phyloP scores from a whole-genome alignment of 2,329 filamentous ascomycete species.

The Xylariaceae sp. region DNA sequence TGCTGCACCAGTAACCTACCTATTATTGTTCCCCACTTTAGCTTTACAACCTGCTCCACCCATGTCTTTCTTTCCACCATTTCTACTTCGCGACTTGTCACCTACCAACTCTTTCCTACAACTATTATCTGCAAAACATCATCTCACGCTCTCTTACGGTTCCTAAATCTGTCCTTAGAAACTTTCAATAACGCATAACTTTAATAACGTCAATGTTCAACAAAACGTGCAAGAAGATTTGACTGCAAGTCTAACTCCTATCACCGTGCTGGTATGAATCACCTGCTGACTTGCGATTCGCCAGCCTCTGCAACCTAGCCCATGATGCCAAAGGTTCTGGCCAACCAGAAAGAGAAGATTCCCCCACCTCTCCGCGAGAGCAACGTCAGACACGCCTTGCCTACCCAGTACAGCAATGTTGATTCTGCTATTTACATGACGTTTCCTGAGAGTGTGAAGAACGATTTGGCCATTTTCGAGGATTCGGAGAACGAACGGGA shows the following conservation, averaged over 20 bases:
- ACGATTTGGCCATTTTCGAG: slow-evolving; percentile 9
- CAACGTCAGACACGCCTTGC: background rate
- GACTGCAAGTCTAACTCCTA: background rate
- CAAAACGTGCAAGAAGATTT: background rate
- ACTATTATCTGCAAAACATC: background rate
- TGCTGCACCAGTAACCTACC: too few species aligned
- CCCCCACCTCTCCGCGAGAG: background rate
- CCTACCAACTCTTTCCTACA: background rate
- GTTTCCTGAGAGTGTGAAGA: too few species aligned
- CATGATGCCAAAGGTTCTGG: background rate
- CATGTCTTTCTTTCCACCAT: too few species aligned
- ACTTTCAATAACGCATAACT: background rate
- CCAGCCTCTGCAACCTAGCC: background rate
- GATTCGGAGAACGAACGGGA: too few species aligned
- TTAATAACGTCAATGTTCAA: background rate
- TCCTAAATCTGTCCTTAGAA: background rate
- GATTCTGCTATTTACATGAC: slow-evolving; percentile 19
- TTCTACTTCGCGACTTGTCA: background rate
- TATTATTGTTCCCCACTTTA: too few species aligned
- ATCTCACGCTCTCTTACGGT: background rate
- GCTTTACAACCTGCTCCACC: too few species aligned
- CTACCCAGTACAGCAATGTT: background rate
- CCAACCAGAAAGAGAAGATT: background rate
- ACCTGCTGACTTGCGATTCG: background rate
- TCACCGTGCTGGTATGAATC: background rate